A percentile compares a stretch with the other conserved stretches of the same genome.
Conservation (phyloP, 2,329 filamentous ascomycete genomes). For the Colletotrichum plurivorum region DNA sequence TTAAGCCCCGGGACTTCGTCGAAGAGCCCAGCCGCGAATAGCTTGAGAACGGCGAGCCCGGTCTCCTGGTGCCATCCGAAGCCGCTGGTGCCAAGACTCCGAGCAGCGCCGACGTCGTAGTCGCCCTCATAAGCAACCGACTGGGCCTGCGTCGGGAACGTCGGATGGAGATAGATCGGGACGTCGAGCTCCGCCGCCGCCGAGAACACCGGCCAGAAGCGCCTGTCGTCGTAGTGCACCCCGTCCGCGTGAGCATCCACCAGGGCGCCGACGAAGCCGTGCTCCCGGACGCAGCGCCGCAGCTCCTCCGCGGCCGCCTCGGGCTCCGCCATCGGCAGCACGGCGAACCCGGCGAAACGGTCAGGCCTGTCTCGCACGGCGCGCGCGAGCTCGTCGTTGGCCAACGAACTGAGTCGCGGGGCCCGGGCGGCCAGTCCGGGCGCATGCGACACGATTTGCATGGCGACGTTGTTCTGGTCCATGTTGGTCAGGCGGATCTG, state of each 20-base stretch:
- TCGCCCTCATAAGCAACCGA: slow-evolving; percentile 45
- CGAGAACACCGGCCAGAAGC: slow-evolving; percentile 75
- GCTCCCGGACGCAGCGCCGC: slow-evolving; percentile 65
- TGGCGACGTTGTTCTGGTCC: slow-evolving; percentile 45
- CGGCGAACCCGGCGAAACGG: slow-evolving; percentile 23
- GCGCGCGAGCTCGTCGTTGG: slow-evolving; percentile 43
- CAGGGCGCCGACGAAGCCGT: slow-evolving; percentile 73
- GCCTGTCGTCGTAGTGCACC: slow-evolving; percentile 69
- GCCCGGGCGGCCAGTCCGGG: slow-evolving; percentile 30
- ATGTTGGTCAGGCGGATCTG: slow-evolving; percentile 43
- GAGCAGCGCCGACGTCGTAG: slow-evolving; percentile 46
- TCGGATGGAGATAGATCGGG: slow-evolving; percentile 75
- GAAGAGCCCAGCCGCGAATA: slow-evolving; percentile 27
- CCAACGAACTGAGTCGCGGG: slow-evolving; percentile 45
- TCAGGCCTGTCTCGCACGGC: background rate
- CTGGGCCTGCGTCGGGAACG: slow-evolving; percentile 50
- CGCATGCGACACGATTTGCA: slow-evolving; percentile 40
- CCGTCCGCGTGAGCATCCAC: slow-evolving; percentile 73
- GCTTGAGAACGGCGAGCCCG: slow-evolving; percentile 49
- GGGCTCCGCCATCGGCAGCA: slow-evolving; percentile 64
- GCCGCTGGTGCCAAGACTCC: slow-evolving; percentile 55
- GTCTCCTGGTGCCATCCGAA: slow-evolving; percentile 68
- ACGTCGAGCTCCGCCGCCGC: slow-evolving; percentile 71
- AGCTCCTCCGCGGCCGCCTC: slow-evolving; percentile 64
- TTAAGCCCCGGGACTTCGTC: slow-evolving; percentile 25